Evolutionary conservation across 176 grass and related monocot genomes (phyloP), one percentile per base, ranked within the genome.

Genomic region (Olyra latifolia): DNA sequence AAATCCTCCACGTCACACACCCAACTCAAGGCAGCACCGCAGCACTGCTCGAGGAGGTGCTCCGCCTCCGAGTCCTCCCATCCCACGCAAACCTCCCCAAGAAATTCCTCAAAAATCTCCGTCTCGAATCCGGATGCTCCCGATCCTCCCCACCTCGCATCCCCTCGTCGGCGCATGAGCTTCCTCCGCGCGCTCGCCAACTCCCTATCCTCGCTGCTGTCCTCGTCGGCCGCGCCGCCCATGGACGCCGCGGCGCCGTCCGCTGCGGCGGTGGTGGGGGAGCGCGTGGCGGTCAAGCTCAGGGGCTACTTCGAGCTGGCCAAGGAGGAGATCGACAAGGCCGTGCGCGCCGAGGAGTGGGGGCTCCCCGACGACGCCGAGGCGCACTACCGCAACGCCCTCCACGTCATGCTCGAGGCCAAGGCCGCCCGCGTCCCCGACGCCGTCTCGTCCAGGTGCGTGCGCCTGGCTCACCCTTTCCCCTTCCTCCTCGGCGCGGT

Each of bases 241-340:
- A 85, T 80, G 77, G 87, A 87, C 60, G 77, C 59, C 24, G 71
- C 75, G 23, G 12, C 79, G 57, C 69, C 84, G 49, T 59, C 85
- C 14, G 56, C 85, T 42, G 75, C 88, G 25, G 81, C 87, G 20
- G 92, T 93, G 74, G 90, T 95, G 28, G 84, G 87, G 77, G 92
- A 98, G 86, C 83, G 95, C 74, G 92, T 91, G 42, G 92, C 86
- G 32, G 77, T 98, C 48, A 98, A 93, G 87, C 88, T 98, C 39
- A 95, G 71, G 91, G 95, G 92, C 2, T 98, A 98, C 83, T 98
- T 98, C 83, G 95, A 95, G 32, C 83, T 98, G 65, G 95, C 95
- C 57, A 98, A 98, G 78, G 88, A 98, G 88, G 90, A 93, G 90
- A 98, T 95, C 86, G 88, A 98, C 78, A 98, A 95, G 84, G 95